A percentile compares a stretch with the other conserved stretches of the same genome.
Conservation (phyloP, 2,329 filamentous ascomycete genomes). For the Talaromyces sp. region DNA sequence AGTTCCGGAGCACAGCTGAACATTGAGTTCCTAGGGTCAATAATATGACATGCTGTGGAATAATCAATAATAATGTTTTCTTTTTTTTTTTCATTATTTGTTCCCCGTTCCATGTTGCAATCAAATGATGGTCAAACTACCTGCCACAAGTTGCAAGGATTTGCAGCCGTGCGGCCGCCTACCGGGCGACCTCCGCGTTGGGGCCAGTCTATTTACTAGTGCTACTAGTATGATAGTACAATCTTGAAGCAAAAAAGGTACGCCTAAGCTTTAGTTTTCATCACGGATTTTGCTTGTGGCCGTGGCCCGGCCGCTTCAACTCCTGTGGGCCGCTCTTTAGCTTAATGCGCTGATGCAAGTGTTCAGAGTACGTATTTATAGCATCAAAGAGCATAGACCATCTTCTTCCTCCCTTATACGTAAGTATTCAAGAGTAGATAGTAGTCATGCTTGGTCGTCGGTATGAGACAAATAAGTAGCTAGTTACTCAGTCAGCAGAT, state of each 20-base stretch:
- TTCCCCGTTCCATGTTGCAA: background rate
- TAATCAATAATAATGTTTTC: background rate
- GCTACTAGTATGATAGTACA: background rate
- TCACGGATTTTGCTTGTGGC: background rate
- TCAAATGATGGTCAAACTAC: background rate
- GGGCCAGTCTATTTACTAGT: background rate
- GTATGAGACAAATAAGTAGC: no score
- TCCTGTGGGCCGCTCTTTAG: background rate
- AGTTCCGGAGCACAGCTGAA: background rate
- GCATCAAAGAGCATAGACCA: background rate
- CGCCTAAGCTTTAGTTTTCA: background rate
- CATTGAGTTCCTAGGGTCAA: background rate
- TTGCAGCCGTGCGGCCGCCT: background rate
- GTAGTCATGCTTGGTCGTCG: no score
- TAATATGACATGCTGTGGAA: background rate
- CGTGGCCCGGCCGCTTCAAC: background rate
- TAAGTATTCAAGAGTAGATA: no score
- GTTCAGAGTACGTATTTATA: background rate
- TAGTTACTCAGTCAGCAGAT: background rate
- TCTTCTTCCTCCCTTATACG: no score
- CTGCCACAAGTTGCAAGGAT: background rate
- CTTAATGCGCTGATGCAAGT: background rate
- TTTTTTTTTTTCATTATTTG: background rate
- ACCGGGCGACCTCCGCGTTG: background rate
- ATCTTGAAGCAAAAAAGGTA: background rate